These are phyloP conservation scores for Fusarium haematococcum DNA, from an alignment of 2,329 filamentous ascomycete species.

Conservation along the genomic window DNA sequence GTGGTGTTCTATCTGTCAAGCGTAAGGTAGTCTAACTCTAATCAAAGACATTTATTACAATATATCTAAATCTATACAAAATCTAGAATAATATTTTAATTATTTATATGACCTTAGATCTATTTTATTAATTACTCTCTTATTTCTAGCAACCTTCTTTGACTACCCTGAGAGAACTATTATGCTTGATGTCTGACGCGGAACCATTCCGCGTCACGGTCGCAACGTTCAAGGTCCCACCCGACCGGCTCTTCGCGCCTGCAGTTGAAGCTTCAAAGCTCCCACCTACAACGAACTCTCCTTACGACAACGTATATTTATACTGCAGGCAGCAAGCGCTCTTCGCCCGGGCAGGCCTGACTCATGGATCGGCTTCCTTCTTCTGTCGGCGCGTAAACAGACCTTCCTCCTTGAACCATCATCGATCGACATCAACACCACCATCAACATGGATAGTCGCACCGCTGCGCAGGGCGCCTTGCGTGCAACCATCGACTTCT, in stretches of 20 bases:
- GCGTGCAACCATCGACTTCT: conserved; percentile 52
- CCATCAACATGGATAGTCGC: conserved; percentile 44
- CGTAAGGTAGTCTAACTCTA: not conserved
- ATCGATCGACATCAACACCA: not conserved
- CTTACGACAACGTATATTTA: not conserved
- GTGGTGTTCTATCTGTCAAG: not conserved
- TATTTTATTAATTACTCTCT: not conserved
- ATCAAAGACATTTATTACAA: not conserved
- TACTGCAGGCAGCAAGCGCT: not conserved
- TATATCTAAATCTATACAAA: not conserved
- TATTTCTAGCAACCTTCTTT: not conserved
- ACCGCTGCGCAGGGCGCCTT: conserved; percentile 38
- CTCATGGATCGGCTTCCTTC: conserved; percentile 19
- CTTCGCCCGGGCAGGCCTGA: not conserved
- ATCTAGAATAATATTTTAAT: not conserved
- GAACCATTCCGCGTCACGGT: conserved; percentile 27
- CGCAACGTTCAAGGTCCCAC: conserved; percentile 15
- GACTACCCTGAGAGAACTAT: not conserved
- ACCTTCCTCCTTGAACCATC: conserved; percentile 5
- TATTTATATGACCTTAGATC: not conserved
- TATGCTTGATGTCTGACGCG: conserved; percentile 4
- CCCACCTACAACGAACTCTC: conserved; percentile 1
- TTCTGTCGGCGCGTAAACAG: conserved; percentile 12
- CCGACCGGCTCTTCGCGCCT: conserved; percentile 16
- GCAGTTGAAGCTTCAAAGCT: conserved; percentile 26